Evolutionary conservation across 2,329 filamentous ascomycete genomes (phyloP), one percentile per base, ranked within the genome.

Genomic region (Aspergillus sp.): DNA sequence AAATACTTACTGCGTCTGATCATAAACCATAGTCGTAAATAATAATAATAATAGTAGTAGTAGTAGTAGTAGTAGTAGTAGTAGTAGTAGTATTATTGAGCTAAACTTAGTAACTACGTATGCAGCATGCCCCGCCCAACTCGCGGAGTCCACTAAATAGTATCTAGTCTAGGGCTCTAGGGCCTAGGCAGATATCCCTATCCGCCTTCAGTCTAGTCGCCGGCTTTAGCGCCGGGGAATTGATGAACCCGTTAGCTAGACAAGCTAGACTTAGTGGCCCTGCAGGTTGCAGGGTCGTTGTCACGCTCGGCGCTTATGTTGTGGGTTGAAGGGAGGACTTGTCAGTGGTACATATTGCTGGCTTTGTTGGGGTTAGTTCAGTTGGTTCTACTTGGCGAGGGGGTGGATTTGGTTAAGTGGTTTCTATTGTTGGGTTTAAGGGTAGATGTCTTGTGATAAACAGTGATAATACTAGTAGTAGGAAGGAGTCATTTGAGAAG

Each of bases 121-220:
- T 36, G 32, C 39, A 42, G 19, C n/a, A 42, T 42, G 39, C 39
- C 47, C 47, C 47, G 47, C 47, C 47, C 15, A 10, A n/a, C 13
- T 32, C 23, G 41, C 23, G 15, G 47, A 30, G 25, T 11, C 23
- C 47, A 36, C 32, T 36, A 36, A 5, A 2, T 13, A 13, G 32
- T 36, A 27, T 27, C 25, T 27, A 27, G 25, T 8, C 25, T 27
- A 27, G 25, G 25, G 25, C 25, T 27, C 7, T 27, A 32, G 30
- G 30, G 2, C 3, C 32, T 36, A 36, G 32, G 32, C 32, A 27
- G 27, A n/a, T 50, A 39, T 53, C 19, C 50, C 50, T 39, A 53
- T 53, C 50, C 32, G 17, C 36, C 51, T 54, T 27, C 25, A 54
- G 39, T 17, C 27, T 54, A 54, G 52, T 27, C 52, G 52, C 52